Conservation (phyloP, 2,329 filamentous ascomycete genomes). For the Diaporthe helianthi region DNA sequence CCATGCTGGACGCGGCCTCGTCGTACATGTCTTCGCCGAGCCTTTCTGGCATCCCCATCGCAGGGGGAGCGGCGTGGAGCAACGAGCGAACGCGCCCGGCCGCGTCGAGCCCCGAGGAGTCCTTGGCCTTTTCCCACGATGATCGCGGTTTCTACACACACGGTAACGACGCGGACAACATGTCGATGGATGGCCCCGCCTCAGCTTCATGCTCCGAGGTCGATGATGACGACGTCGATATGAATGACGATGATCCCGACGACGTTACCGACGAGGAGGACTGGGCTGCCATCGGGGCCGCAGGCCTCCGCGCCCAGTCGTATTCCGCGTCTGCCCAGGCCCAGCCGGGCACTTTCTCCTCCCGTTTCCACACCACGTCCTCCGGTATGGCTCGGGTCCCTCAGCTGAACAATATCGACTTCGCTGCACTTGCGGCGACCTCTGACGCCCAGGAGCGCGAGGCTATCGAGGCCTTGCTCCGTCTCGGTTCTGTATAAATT, state of each 20-base stretch:
- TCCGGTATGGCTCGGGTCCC: constrained; percentile 62
- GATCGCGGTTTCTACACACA: constrained; percentile 72
- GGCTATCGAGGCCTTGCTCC: constrained; percentile 80
- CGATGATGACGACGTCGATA: constrained; percentile 67
- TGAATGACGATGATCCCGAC: constrained; percentile 75
- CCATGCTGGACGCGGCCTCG: constrained; percentile 50
- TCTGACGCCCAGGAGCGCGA: constrained; percentile 79
- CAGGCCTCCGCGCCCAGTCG: constrained; percentile 75
- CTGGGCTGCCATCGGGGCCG: constrained; percentile 89
- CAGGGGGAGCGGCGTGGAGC: constrained; percentile 51
- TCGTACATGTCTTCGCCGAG: constrained; percentile 53
- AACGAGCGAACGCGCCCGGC: constrained; percentile 56
- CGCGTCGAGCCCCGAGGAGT: constrained; percentile 71
- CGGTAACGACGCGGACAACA: constrained; percentile 84
- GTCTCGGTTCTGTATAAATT: constrained; percentile 79
- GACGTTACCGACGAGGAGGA: constrained; percentile 96
- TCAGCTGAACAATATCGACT: constrained; percentile 58
- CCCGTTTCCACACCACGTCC: constrained; percentile 55
- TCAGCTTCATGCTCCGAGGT: constrained; percentile 81
- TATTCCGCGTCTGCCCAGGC: constrained; percentile 67
- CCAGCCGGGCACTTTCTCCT: constrained; percentile 59
- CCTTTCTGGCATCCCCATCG: constrained; percentile 64
- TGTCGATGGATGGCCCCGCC: constrained; percentile 79
- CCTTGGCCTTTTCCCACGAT: constrained; percentile 78
- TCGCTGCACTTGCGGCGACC: constrained; percentile 57